Conservation (phyloP, 495 filamentous ascomycete species). For the Clavariopsis aquatica region DNA sequence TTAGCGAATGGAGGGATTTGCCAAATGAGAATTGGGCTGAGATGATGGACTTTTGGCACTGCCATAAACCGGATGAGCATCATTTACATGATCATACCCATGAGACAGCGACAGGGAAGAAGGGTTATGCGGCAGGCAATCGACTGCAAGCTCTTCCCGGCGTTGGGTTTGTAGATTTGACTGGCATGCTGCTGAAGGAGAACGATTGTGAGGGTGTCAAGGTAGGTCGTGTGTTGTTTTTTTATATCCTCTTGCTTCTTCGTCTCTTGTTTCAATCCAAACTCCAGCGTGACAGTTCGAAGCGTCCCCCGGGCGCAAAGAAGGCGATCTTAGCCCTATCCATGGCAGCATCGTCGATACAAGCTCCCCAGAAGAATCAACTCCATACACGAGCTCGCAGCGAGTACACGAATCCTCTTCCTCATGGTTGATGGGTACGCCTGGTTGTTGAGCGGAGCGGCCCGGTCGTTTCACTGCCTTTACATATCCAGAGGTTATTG, state of each 20-base stretch:
- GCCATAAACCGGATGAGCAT: slow-evolving; percentile 70
- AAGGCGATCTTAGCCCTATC: slow-evolving; percentile 68
- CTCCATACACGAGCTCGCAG: slow-evolving; percentile 23
- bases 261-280: slow-evolving; percentile 1
- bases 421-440: slow-evolving; percentile 24
- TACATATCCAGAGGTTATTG: slow-evolving; percentile 17
- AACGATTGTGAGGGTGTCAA: slow-evolving; percentile 62
- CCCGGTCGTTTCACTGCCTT: slow-evolving; percentile 32
- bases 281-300: not conserved
- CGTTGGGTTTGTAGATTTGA: slow-evolving; percentile 76
- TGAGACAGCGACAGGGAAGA: slow-evolving; percentile 52
- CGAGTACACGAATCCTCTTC: slow-evolving; percentile 22
- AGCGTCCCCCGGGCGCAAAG: slow-evolving; percentile 68
- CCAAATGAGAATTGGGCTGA: slow-evolving; percentile 98
- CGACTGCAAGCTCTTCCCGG: slow-evolving; percentile 62
- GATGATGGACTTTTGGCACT: slow-evolving; percentile 99
- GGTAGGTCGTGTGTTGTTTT: slow-evolving; percentile 54
- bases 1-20: slow-evolving; percentile 84
- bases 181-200: slow-evolving; percentile 69
- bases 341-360: slow-evolving; percentile 83
- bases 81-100: slow-evolving; percentile 43
- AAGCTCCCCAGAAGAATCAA: slow-evolving; percentile 74
- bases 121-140: slow-evolving; percentile 76
- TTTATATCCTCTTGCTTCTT: not conserved
- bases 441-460: slow-evolving; percentile 16